Conservation (phyloP, 257 asterid species). For the Craterostigma plantagineum region DNA sequence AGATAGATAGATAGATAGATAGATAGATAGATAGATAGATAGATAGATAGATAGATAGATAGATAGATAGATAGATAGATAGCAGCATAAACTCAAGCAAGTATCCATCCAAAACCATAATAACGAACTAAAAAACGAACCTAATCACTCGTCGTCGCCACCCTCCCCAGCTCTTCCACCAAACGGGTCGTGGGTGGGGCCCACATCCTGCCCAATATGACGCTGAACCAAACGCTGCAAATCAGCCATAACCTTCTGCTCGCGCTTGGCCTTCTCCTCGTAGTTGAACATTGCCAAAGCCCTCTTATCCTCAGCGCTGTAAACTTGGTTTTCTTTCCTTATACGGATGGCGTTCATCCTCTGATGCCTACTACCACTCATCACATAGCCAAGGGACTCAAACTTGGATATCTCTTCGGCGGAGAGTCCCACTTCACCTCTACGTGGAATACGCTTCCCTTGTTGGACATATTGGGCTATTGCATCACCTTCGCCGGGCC, state of each 20-base stretch:
- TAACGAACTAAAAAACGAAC: too few relatives aligned
- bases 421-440: slow-evolving; percentile 98
- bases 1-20: too few relatives aligned
- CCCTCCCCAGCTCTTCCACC: slow-evolving; percentile 45
- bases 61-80: too few relatives aligned
- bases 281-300: slow-evolving; percentile 97
- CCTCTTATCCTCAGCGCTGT: slow-evolving; percentile 93
- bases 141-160: slow-evolving; percentile 33
- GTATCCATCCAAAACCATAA: too few relatives aligned
- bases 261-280: slow-evolving; percentile 96
- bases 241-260: slow-evolving; percentile 97
- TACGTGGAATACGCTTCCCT: slow-evolving; percentile 98
- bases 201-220: slow-evolving; percentile 78
- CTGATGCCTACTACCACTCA: slow-evolving; percentile 99
- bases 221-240: slow-evolving; percentile 89
- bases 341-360: slow-evolving; percentile 99
- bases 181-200: slow-evolving; percentile 80
- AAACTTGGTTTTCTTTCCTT: slow-evolving; percentile 93
- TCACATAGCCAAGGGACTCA: slow-evolving; percentile 89
- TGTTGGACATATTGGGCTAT: slow-evolving; percentile 98
- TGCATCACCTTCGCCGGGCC: slow-evolving; percentile 99
- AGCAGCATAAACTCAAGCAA: too few relatives aligned
- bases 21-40: too few relatives aligned
- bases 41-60: too few relatives aligned
- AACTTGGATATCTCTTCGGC: slow-evolving; percentile 90